A percentile compares a stretch with the other conserved stretches of the same genome.
Evolutionary conservation across 1,284 basidiomycete genomes (phyloP).

Genomic region (Coniferiporia sulphurascens): DNA sequence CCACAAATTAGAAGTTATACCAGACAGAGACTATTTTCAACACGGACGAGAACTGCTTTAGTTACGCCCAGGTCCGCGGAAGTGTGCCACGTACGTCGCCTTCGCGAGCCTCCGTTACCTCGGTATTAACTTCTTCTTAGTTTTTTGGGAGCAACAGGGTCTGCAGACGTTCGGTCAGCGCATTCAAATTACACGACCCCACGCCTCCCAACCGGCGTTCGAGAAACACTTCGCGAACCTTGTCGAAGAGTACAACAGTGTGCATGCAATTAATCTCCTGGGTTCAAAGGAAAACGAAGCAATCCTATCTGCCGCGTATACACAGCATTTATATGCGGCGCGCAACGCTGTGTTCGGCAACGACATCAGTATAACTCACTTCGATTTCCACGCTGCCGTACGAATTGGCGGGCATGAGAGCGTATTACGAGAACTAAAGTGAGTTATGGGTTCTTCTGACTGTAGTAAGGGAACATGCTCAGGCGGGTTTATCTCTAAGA

Average conservation of each 20-base stretch:
- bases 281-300: conserved; percentile 91
- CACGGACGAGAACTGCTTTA: conserved; percentile 79
- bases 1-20: conserved; percentile 21
- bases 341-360: conserved; percentile 49
- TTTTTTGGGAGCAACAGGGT: conserved; percentile 99
- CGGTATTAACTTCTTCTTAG: conserved; percentile 33
- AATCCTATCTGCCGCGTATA: conserved; percentile 78
- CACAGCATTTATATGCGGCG: conserved; percentile 65
- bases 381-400: conserved; percentile 91
- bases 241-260: conserved; percentile 74
- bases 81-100: conserved; percentile 79
- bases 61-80: conserved; percentile 91
- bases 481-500: conserved; percentile 29
- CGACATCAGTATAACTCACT: conserved; percentile 74
- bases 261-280: conserved; percentile 85
- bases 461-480: conserved; percentile 5
- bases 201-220: conserved; percentile 94
- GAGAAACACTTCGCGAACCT: conserved; percentile 89
- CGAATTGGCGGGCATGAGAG: conserved; percentile 85
- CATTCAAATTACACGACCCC: conserved; percentile 92
- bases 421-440: conserved; percentile 73
- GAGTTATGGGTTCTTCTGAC: conserved; percentile 22
- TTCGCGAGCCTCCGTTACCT: conserved; percentile 5
- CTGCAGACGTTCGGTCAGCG: conserved; percentile 85
- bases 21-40: conserved; percentile 91